Percentiles rank a stretch among this genome's conserved stretches.
These are phyloP conservation scores for Forsythia suspensa DNA, from an alignment of 257 asterid species.

Conservation along the genomic window DNA sequence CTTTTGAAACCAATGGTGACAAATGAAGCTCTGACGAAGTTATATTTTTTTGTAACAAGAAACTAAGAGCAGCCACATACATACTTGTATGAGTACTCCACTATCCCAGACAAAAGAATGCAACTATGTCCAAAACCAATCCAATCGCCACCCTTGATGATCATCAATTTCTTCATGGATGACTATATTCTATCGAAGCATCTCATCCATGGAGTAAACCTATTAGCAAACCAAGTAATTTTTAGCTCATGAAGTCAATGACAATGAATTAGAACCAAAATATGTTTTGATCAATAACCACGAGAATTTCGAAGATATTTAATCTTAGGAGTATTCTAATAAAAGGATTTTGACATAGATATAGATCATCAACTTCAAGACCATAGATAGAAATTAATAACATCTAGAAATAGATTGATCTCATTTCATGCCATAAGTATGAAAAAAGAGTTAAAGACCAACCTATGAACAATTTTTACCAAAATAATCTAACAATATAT, in stretches of 20 bases:
- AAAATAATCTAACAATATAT: conserved; percentile 8
- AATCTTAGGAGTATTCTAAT: no score
- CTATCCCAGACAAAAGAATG: conserved; percentile 69
- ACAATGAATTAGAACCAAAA: neutral
- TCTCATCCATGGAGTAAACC: conserved; percentile 35
- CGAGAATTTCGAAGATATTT: no score
- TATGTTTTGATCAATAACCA: neutral
- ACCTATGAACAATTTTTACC: conserved; percentile 4
- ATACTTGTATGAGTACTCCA: conserved; percentile 85
- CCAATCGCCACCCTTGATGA: conserved; percentile 87
- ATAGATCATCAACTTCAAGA: conserved; percentile 4
- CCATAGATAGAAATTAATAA: neutral
- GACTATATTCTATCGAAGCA: conserved; percentile 31
- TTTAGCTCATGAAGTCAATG: neutral
- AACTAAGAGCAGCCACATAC: conserved; percentile 8
- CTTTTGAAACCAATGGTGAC: neutral
- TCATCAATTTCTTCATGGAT: conserved; percentile 48
- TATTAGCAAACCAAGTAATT: conserved; percentile 4
- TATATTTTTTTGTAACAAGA: neutral
- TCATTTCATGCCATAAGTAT: neutral
- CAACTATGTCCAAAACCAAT: conserved; percentile 62
- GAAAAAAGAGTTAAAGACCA: neutral
- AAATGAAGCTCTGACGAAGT: neutral
- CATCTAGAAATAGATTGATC: neutral
- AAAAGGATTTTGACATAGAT: neutral